These are phyloP conservation scores for Tetraselmis striata DNA, from an alignment of 139 green algal genomes.

Conservation along the genomic window DNA sequence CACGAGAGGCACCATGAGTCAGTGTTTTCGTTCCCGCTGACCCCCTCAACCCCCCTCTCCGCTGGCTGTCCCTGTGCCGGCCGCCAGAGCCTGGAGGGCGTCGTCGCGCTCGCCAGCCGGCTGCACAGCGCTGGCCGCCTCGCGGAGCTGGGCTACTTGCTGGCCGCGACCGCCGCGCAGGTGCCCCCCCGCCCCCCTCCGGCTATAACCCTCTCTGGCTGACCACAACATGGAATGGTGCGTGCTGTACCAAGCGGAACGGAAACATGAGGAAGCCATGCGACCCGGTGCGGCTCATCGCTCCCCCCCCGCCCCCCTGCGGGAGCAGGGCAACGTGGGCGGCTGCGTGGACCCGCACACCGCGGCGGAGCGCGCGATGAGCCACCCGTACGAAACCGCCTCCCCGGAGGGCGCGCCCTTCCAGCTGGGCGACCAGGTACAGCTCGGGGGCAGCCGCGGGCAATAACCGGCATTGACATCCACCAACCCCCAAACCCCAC, in stretches of 20 bases:
- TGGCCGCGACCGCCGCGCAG: neutral
- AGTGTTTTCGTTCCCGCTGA: neutral
- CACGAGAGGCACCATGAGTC: too few species aligned
- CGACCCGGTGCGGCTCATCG: too few species aligned
- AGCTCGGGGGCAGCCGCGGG: too few species aligned
- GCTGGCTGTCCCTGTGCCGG: neutral
- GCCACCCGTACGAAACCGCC: neutral
- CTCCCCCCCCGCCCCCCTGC: too few species aligned
- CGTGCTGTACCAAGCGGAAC: too few species aligned
- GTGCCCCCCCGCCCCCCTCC: too few species aligned
- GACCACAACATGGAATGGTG: too few species aligned
- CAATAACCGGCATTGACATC: too few species aligned
- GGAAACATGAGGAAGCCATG: too few species aligned
- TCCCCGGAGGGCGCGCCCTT: neutral
- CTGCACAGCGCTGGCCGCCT: neutral
- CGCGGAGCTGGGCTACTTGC: constrained; percentile 2
- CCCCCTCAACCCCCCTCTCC: neutral
- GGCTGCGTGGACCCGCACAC: neutral
- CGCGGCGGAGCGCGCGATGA: neutral
- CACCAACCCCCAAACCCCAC: too few species aligned
- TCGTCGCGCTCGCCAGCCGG: neutral
- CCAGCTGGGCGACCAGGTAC: constrained; percentile 7
- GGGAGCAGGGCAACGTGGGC: neutral
- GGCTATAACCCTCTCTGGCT: too few species aligned
- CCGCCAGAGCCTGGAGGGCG: neutral